Base-by-base conservation (phyloP, 129 eudicot genomes). In the Glebionis coronaria region DNA sequence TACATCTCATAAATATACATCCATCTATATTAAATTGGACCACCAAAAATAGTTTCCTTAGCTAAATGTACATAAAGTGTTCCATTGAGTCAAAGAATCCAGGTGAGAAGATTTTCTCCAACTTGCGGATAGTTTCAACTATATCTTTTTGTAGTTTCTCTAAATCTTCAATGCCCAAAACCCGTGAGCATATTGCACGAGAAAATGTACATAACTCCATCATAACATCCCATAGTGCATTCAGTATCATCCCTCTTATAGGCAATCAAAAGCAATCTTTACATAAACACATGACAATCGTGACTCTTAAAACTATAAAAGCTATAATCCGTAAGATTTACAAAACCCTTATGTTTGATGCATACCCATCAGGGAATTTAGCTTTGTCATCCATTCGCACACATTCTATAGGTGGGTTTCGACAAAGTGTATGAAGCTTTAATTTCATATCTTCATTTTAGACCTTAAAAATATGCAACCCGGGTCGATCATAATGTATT, bases 271-370 rank as follows among this genome's bases (percentile, higher is more conserved):
- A 57, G 40, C 42, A 57, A 27, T 0, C 63, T 38, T 27, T 25
- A 42, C 63, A 73, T 61, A 4, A 73, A 49, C 14, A 61, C 63
- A 44, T 60, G 66, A 38, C 57, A 68, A 20, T 73, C 38, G 12
- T 57, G 77, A 20, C 77, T 73, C 19, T 73, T 73, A 31, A 73
- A 61, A 45, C 44, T 53, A 35, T 61, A 53, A 10, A 73, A 16
- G 25, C 15, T 51, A 10, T 18, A 31, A 2, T 72, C 44, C 9
- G 15, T 21, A 0, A 18, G 10, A 8, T 62, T 42, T 5, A 72
- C 70, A 72, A 63, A 50, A 0, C 62, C 23, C 52, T 62, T 15
- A 72, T n/a, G 20, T 72, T 72, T 2, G 70, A 72, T 1, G 46
- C 61, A 62, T 72, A 53, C 6, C 70, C 62, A 35, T 73, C 65